These are phyloP conservation scores for Dysphania ambrosioides DNA, from an alignment of 148 eudicot species.

Conservation along the genomic window DNA sequence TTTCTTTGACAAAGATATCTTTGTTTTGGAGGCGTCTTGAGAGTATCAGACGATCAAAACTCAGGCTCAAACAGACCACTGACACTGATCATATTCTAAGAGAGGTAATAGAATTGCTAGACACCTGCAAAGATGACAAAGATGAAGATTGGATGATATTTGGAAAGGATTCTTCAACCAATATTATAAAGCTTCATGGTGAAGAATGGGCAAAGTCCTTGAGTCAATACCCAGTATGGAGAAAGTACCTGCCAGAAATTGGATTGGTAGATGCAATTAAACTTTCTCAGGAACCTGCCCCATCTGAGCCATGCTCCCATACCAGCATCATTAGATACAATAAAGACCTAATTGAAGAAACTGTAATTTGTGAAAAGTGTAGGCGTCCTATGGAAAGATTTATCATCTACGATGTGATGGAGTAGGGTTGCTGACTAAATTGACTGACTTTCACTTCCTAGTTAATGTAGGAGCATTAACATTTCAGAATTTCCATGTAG, in stretches of 20 bases:
- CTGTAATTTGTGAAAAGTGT: conserved; percentile 42
- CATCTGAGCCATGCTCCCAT: conserved; percentile 40
- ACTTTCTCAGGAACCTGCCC: conserved; percentile 31
- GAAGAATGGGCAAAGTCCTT: conserved; percentile 27
- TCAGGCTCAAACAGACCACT: conserved; percentile 21
- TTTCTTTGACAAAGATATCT: conserved; percentile 34
- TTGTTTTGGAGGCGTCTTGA: conserved; percentile 62
- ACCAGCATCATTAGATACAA: conserved; percentile 32
- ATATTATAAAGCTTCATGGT: conserved; percentile 40
- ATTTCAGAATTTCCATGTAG: neutral
- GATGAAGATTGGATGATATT: conserved; percentile 53
- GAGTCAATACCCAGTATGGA: conserved; percentile 32
- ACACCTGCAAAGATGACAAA: conserved; percentile 12
- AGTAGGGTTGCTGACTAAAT: neutral
- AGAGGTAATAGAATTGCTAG: conserved; percentile 36
- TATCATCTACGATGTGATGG: conserved; percentile 22
- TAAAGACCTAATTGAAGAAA: conserved; percentile 35
- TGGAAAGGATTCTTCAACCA: conserved; percentile 39
- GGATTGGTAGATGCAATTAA: conserved; percentile 56
- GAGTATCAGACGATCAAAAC: conserved; percentile 49
- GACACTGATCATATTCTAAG: conserved; percentile 33
- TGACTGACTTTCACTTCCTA: conserved; percentile 4
- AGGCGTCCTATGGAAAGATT: conserved; percentile 41
- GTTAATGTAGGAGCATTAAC: neutral
- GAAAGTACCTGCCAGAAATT: conserved; percentile 30